phyloP scores from a whole-genome alignment of 2,329 filamentous ascomycete genomes.

The Fusarium acutatum region DNA sequence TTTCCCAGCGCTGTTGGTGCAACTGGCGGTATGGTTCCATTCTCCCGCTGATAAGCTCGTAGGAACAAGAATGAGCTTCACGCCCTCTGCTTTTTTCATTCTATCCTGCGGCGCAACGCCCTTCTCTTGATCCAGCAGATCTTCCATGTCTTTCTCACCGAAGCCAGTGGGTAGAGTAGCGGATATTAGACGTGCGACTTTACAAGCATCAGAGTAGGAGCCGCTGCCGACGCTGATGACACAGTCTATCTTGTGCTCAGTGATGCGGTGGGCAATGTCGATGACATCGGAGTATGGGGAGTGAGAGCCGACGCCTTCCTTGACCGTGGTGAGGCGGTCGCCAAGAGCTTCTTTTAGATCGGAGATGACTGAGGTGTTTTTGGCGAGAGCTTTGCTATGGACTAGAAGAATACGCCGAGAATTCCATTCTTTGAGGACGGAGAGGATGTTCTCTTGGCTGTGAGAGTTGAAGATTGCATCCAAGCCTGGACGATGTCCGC shows the following conservation, averaged over 20 bases:
- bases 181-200: constrained; percentile 6
- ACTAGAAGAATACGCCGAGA: neutral
- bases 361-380: neutral
- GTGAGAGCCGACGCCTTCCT: constrained; percentile 17
- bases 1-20: constrained; percentile 1
- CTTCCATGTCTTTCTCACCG: constrained; percentile 4
- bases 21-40: constrained; percentile 17
- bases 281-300: constrained; percentile 11
- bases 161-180: neutral
- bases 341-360: neutral
- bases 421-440: neutral
- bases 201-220: constrained; percentile 16
- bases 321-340: neutral
- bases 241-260: neutral
- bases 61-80: neutral
- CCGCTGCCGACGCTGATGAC: neutral
- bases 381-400: constrained; percentile 4
- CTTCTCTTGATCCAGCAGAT: neutral
- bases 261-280: constrained; percentile 1
- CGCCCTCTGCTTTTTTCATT: neutral
- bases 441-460: neutral
- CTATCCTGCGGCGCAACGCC: constrained; percentile 6
- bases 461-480: constrained; percentile 20
- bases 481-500: neutral
- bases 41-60: constrained; percentile 15